Evolutionary conservation across 2,329 filamentous ascomycete species (phyloP), one percentile per base, ranked within the genome.

Genomic region (Didymella lethalis): DNA sequence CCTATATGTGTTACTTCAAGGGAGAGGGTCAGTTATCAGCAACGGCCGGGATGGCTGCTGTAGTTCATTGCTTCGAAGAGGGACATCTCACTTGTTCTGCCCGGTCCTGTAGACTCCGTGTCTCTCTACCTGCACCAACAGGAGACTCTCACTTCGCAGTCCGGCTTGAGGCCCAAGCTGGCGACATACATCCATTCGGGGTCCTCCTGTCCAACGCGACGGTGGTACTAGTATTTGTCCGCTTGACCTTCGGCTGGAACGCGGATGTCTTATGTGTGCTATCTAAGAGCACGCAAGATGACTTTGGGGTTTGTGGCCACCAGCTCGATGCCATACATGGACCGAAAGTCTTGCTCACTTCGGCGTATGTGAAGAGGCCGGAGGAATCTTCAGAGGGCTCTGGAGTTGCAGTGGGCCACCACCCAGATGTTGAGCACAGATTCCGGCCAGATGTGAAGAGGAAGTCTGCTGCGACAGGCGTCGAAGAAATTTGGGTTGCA

Each of bases 351-450:
- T n/a, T 23, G 3, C 46, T 44, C 4, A 54, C 41, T n/a, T 64
- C 57, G 2, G 60, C 53, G 3, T 59, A 43, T 11, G 53, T 62
- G 59, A 10, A 59, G 59, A 28, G 48, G 57, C 18, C 62, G 54
- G 16, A 57, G 43, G 7, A 57, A 36, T 16, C 56, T 34, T 0
- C 7, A 48, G 11, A n/a, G 4, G 54, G 43, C 4, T 23, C 38
- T 2, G 49, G 29, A 25, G 38, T 40, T 2, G 16, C 16, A 36
- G 36, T 55, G 10, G 59, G 64, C 66, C 68, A 69, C 66, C 65
- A 68, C 8, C 63, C 68, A 25, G 68, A 65, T 12, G 64, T 63
- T 3, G 64, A 65, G 50, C 66, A 69, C 1, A 69, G 50, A 48
- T 69, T 69, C 16, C 68, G 59, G 0, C 68, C 65, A 0, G 64